A percentile compares a stretch with the other conserved stretches of the same genome.
Conservation (phyloP, 352 stramenopile genomes). For the Phytophthora pisi region DNA sequence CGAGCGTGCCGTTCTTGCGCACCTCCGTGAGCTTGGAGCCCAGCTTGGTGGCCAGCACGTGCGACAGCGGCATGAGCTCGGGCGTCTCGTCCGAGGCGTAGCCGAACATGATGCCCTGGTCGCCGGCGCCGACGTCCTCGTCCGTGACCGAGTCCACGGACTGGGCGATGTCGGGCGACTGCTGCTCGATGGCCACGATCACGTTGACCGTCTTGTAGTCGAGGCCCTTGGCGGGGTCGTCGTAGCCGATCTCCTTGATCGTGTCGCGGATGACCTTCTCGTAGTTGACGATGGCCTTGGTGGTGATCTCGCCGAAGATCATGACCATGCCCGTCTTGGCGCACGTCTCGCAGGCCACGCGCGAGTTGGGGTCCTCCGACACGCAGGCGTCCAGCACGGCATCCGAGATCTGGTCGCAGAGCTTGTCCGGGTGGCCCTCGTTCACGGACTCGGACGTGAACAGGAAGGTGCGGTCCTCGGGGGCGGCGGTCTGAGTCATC, state of each 20-base stretch:
- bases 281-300: slow-evolving; percentile 99
- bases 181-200: slow-evolving; percentile 99
- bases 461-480: slow-evolving; percentile 88
- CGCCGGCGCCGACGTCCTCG: slow-evolving; percentile 97
- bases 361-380: slow-evolving; percentile 97
- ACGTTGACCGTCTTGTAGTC: slow-evolving; percentile 99
- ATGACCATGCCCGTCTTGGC: slow-evolving; percentile 99
- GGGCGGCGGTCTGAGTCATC: slow-evolving; percentile 65
- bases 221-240: slow-evolving; percentile 98
- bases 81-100: slow-evolving; percentile 99
- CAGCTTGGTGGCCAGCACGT: slow-evolving; percentile 97
- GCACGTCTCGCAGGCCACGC: slow-evolving; percentile 98
- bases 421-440: slow-evolving; percentile 98
- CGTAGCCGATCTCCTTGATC: slow-evolving; percentile 99
- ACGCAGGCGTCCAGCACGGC: slow-evolving; percentile 98
- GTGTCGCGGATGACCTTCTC: slow-evolving; percentile 99
- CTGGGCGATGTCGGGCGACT: slow-evolving; percentile 99
- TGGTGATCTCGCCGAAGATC: slow-evolving; percentile 99
- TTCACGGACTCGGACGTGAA: slow-evolving; percentile 99
- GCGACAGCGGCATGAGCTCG: slow-evolving; percentile 98
- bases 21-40: slow-evolving; percentile 98
- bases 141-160: slow-evolving; percentile 97
- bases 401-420: slow-evolving; percentile 99
- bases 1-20: slow-evolving; percentile 98
- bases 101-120: slow-evolving; percentile 95